Evolutionary conservation across 1,284 basidiomycete species (phyloP), one percentile per base, ranked within the genome.

Genomic region (Naganishia albida): DNA sequence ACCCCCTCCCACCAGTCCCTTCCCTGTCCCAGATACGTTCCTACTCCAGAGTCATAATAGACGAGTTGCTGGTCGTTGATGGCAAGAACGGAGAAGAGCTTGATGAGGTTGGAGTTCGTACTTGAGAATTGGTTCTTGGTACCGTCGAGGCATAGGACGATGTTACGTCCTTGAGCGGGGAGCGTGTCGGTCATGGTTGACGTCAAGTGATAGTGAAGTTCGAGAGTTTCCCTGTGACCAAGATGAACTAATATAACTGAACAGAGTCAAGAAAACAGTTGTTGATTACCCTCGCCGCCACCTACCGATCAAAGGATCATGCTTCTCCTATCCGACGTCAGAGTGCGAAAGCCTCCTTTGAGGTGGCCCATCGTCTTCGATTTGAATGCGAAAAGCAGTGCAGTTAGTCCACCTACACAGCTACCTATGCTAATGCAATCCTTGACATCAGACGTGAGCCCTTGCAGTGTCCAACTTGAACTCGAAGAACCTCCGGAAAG

Each of bases 71-170:
- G 13, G 69, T 48, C n/a, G 68, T 52, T 15, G 39, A 39, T 13
- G 63, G 62, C 23, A 18, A 64, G 43, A 12, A 63, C 34, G n/a
- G 52, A 52, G 50, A 72, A 64, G 39, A 72, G 69, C 50, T 70
- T 70, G 64, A 76, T 70, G 26, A 77, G 70, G 57, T 73, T 71
- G 12, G 68, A 64, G 55, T 74, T 73, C 3, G 25, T 63, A 15
- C 20, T 40, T 13, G 65, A 66, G 68, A 69, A 74, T 51, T 70
- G 60, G 60, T 74, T 70, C 30, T 60, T 55, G 3, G 72, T 71
- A 2, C 73, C 73, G 57, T 74, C 73, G 39, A 72, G 59, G 43
- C 71, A 69, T 30, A 74, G 64, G n/a, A 74, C 69, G 43, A 74
- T 62, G 67, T 73, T 74, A 8, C 72, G 69, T 2, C 54, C 54